Evolutionary conservation across 139 green algal genomes (phyloP).

Genomic region (Coccomyxa sp.): DNA sequence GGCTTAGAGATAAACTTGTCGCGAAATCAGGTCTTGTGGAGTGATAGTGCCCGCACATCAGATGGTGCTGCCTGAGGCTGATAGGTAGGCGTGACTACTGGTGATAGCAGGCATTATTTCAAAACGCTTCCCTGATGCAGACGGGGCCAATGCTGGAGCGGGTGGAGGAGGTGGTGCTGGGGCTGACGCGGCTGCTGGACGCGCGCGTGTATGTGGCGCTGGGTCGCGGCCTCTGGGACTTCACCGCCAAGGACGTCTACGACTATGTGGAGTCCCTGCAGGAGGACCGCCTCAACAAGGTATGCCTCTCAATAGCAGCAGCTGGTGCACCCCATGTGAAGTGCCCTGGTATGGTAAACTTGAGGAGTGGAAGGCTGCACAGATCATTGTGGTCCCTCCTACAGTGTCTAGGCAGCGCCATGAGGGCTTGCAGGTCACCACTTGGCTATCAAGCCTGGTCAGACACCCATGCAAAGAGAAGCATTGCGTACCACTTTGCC

Average conservation of each 20-base stretch:
- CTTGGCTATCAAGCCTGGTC: background rate
- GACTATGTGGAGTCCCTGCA: slow-evolving; percentile 50
- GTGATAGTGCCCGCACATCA: background rate
- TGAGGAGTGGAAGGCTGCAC: too few species aligned
- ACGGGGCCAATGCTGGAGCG: slow-evolving; percentile 32
- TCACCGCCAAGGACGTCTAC: slow-evolving; percentile 44
- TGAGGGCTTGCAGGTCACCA: too few species aligned
- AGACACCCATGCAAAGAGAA: background rate
- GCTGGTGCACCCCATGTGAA: background rate
- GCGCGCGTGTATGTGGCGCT: slow-evolving; percentile 50
- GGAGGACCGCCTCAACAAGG: slow-evolving; percentile 33
- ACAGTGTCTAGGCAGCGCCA: too few species aligned
- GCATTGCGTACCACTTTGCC: background rate
- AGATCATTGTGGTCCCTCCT: too few species aligned
- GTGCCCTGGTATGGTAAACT: background rate
- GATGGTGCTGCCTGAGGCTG: background rate
- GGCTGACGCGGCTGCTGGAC: slow-evolving; percentile 40
- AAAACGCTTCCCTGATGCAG: too few species aligned
- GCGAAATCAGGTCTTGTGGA: too few species aligned
- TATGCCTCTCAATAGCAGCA: background rate
- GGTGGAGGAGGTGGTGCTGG: slow-evolving; percentile 35
- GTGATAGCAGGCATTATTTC: background rate
- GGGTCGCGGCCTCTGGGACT: slow-evolving; percentile 52
- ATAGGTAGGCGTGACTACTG: background rate
- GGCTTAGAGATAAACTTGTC: too few species aligned